Conservation (phyloP, 768 basidiomycete genomes). For the Gymnopilus junonius region DNA sequence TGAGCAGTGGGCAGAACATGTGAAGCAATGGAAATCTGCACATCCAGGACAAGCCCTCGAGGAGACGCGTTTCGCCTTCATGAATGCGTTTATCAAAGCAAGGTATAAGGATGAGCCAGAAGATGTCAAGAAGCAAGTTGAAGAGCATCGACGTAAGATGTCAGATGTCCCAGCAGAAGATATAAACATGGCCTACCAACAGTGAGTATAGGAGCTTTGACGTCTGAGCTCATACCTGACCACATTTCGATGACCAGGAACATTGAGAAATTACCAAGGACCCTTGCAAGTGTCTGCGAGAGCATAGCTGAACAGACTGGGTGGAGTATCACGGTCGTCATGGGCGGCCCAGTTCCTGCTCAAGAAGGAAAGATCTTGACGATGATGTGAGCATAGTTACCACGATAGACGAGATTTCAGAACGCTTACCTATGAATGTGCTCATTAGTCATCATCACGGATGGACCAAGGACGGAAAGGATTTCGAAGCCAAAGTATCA, state of each 20-base stretch:
- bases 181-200: not conserved
- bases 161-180: not conserved
- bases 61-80: not conserved
- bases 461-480: not conserved
- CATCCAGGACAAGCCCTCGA: not conserved
- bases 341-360: not conserved
- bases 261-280: slow-evolving; percentile 6
- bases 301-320: not conserved
- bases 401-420: too few species aligned
- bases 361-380: not conserved
- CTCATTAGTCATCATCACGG: not conserved
- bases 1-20: not conserved
- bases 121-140: not conserved
- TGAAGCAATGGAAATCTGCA: not conserved
- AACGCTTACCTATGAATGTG: not conserved
- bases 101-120: not conserved
- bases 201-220: not conserved
- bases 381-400: not conserved
- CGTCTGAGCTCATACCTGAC: not conserved
- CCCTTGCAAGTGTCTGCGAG: not conserved
- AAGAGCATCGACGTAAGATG: not conserved
- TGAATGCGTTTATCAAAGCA: slow-evolving; percentile 8
- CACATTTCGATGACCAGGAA: not conserved
- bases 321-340: not conserved
- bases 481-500: too few species aligned